Evolutionary conservation across 768 basidiomycete species (phyloP), one percentile per base, ranked within the genome.

Genomic region (Russula compacta): DNA sequence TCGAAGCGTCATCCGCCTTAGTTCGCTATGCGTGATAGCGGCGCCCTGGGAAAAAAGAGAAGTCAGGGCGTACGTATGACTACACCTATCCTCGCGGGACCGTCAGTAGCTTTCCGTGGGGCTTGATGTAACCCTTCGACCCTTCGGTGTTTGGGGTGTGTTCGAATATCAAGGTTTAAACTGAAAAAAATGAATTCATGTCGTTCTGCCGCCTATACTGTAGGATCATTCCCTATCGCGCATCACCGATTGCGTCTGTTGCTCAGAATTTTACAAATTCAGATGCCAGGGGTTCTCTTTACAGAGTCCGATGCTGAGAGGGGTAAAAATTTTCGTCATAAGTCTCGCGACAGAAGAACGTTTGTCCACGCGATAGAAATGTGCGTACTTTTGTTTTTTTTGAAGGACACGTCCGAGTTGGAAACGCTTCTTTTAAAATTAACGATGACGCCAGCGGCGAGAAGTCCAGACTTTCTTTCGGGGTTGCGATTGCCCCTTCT

Each of bases 1-100:
- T 70, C 32, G 58, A 58, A 56, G 66, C 67, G 52, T 60, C 65
- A 38, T 55, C 39, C 9, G 21, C 48, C n/a, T 36, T 64, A 39
- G 40, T 64, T 32, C n/a, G 54, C 12, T 42, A 55, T 39, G 50
- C 39, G 10, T 57, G 49, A 53, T 43, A 40, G 36, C 36, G 63
- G 46, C 44, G 60, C 24, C 49, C 56, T 61, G 60, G 43, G 60
- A 57, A 61, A 53, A 39, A 6, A 46, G 44, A 38, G 35, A 19
- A 47, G 3, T 1, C 15, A 7, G 36, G 8, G 33, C 42, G 47
- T 36, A 38, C 49, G 33, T 14, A 44, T 42, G 21, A 29, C 47
- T 42, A n/a, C 44, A 47, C 38, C 29, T 32, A 12, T 24, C 38
- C 38, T 39, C 46, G 8, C 51, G 29, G 48, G 36, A 11, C 53